Percentiles rank a stretch among this genome's conserved stretches.
These are phyloP conservation scores for Aspergillus sp. DNA, from an alignment of 2,329 filamentous ascomycete genomes.

Conservation along the genomic window DNA sequence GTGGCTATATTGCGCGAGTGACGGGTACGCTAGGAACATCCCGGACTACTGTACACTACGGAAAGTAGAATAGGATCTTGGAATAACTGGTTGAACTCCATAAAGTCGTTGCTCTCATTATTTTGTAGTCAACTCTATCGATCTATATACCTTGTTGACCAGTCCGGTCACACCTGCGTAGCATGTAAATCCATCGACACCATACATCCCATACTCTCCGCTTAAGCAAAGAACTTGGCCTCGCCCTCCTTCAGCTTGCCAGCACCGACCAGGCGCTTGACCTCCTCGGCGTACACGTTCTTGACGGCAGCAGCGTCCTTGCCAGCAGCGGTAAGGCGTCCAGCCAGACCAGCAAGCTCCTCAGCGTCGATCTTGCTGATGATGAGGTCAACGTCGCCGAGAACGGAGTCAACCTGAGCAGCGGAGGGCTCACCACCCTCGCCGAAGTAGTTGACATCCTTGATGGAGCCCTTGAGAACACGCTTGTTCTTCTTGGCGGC, in stretches of 20 bases:
- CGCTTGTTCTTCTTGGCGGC: slow-evolving; percentile 99
- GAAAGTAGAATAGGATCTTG: background rate
- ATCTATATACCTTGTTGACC: slow-evolving; percentile 14
- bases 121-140: slow-evolving; percentile 15
- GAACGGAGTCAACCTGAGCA: slow-evolving; percentile 75
- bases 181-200: slow-evolving; percentile 2
- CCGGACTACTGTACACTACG: background rate
- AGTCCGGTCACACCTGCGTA: background rate
- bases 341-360: slow-evolving; percentile 81
- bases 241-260: slow-evolving; percentile 88
- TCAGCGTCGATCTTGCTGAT: slow-evolving; percentile 88
- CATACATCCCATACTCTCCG: background rate
- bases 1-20: no score
- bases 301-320: slow-evolving; percentile 86
- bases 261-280: slow-evolving; percentile 72
- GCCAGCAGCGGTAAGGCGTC: slow-evolving; percentile 73
- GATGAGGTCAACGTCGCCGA: slow-evolving; percentile 82
- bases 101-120: slow-evolving; percentile 18
- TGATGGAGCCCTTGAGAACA: slow-evolving; percentile 87
- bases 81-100: slow-evolving; percentile 6
- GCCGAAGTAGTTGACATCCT: slow-evolving; percentile 97
- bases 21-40: background rate
- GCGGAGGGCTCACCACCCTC: slow-evolving; percentile 69
- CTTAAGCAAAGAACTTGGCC: slow-evolving; percentile 58
- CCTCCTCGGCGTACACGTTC: slow-evolving; percentile 75